Evolutionary conservation across 2,329 filamentous ascomycete species (phyloP).

Genomic region (Fusarium robinianum): DNA sequence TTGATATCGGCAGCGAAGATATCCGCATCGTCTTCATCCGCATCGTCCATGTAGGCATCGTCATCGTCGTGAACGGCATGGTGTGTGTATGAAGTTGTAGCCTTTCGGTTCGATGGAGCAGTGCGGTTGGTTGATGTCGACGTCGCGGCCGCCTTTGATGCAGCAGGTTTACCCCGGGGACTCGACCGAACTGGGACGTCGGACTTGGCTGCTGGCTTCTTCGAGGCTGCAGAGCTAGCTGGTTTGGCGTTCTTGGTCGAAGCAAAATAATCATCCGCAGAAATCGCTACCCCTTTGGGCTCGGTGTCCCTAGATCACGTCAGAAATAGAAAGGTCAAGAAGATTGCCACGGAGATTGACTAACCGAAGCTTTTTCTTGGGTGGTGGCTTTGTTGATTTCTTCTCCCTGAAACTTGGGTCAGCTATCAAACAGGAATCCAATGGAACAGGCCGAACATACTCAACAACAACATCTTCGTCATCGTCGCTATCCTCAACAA

Average conservation of each 20-base stretch:
- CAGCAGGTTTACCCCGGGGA: conserved; percentile 52
- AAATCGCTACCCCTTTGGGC: conserved; percentile 55
- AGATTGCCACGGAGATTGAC: conserved; percentile 21
- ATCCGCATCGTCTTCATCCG: conserved; percentile 74
- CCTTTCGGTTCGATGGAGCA: conserved; percentile 47
- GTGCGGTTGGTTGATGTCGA: conserved; percentile 39
- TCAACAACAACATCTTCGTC: conserved; percentile 65
- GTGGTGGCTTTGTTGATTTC: conserved; percentile 56
- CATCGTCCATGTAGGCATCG: conserved; percentile 67
- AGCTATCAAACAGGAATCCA: conserved; percentile 16
- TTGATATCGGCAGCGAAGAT: conserved; percentile 78
- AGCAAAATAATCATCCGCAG: conserved; percentile 63
- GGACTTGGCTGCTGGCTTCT: conserved; percentile 48
- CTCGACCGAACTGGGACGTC: conserved; percentile 57
- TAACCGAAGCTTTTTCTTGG: conserved; percentile 61
- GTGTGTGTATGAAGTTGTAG: conserved; percentile 48
- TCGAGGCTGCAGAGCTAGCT: conserved; percentile 44
- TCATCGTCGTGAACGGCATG: conserved; percentile 54
- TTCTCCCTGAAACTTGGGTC: conserved; percentile 45
- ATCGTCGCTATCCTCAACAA: conserved; percentile 81
- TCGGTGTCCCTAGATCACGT: conserved; percentile 44
- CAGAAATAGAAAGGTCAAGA: conserved; percentile 2
- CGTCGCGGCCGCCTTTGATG: conserved; percentile 37
- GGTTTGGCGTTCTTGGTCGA: conserved; percentile 50
- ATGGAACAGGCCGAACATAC: conserved; percentile 46